A percentile compares a stretch with the other conserved stretches of the same genome.
These are phyloP conservation scores for sorghum (Sorghum bicolor) DNA, from an alignment of 176 grass and related monocot genomes.

Conservation along the genomic window Sorghum_bicolor_NCBIv3 NC_012872.2:2338501-2339000, in stretches of 20 bases:
- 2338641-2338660: background rate
- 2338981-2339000: no score
- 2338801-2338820: background rate
- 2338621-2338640: slow-evolving; percentile 33
- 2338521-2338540: slow-evolving; percentile 74
- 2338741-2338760: background rate
- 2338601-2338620: background rate
- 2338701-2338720: background rate
- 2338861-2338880: background rate
- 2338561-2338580: background rate
- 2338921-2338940: no score
- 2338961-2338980: no score
- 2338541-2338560: slow-evolving; percentile 43
- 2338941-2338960: no score
- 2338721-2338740: background rate
- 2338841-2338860: background rate
- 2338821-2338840: no score
- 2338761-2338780: background rate
- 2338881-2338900: no score
- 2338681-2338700: background rate
- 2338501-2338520: background rate
- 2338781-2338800: no score
- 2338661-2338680: slow-evolving; percentile 1
- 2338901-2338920: no score
- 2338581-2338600: slow-evolving; percentile 18